Conservation (phyloP, 805 yeast genomes). For the Sungouiozyma intestinalis region DNA sequence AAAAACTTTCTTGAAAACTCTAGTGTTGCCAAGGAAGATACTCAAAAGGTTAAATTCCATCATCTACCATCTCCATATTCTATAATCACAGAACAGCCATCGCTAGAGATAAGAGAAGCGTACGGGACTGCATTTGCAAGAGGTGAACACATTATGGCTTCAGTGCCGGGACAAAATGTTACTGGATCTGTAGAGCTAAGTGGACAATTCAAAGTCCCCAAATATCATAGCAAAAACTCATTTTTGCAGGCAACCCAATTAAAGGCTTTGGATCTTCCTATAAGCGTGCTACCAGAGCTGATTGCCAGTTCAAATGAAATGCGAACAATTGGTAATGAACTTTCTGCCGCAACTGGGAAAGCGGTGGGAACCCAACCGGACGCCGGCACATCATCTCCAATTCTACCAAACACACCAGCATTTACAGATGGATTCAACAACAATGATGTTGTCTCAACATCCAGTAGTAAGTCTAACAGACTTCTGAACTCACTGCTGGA, state of each 20-base stretch:
- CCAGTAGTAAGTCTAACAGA: neutral
- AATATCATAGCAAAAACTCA: conserved; percentile 26
- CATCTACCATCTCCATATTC: conserved; percentile 11
- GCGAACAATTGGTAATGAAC: conserved; percentile 6
- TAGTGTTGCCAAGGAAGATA: neutral
- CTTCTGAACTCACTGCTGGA: neutral
- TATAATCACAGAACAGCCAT: conserved; percentile 21
- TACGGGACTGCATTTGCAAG: conserved; percentile 13
- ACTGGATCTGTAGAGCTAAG: conserved; percentile 26
- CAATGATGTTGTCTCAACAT: neutral
- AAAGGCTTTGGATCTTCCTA: conserved; percentile 21
- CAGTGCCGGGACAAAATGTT: conserved; percentile 26
- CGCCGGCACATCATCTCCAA: too few relatives aligned
- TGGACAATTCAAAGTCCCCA: conserved; percentile 24
- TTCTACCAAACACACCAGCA: too few relatives aligned
- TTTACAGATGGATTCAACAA: neutral
- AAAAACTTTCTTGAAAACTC: conserved; percentile 1
- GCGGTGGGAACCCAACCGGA: too few relatives aligned
- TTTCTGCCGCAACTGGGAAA: conserved; percentile 1
- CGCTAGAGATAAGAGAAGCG: conserved; percentile 17
- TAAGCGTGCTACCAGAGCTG: conserved; percentile 4
- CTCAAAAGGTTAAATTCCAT: neutral
- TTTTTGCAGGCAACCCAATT: conserved; percentile 22
- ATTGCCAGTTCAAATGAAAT: conserved; percentile 6
- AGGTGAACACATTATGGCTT: conserved; percentile 18